phyloP scores from a whole-genome alignment of 1,139 yeast genomes.

The Geotrichum europaeum region DNA sequence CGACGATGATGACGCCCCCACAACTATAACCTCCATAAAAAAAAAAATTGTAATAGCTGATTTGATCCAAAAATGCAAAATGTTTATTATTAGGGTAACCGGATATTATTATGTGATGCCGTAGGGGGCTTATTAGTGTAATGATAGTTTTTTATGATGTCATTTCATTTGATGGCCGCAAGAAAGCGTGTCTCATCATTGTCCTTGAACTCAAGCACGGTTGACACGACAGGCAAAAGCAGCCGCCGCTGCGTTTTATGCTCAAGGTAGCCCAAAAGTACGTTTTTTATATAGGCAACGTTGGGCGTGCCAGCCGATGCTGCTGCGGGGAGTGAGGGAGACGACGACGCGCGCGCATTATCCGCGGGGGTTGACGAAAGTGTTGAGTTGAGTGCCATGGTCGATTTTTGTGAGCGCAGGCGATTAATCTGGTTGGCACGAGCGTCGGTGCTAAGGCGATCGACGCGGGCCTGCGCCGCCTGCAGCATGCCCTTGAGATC shows the following conservation, averaged over 20 bases:
- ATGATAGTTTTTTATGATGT: neutral
- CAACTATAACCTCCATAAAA: neutral
- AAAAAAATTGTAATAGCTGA: neutral
- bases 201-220: constrained; percentile 59
- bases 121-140: neutral
- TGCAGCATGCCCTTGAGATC: constrained; percentile 14
- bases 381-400: neutral
- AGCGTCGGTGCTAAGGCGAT: constrained; percentile 13
- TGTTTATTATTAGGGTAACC: neutral
- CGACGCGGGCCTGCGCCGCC: constrained; percentile 16
- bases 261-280: constrained; percentile 79
- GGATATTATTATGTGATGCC: neutral
- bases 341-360: constrained; percentile 2
- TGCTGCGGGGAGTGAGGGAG: neutral
- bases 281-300: constrained; percentile 78
- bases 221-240: constrained; percentile 77
- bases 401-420: constrained; percentile 2
- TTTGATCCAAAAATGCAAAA: neutral
- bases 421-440: constrained; percentile 14
- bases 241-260: constrained; percentile 83
- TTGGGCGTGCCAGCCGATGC: constrained; percentile 33
- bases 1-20: no score
- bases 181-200: constrained; percentile 69
- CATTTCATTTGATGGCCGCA: constrained; percentile 42
- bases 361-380: constrained; percentile 1